Evolutionary conservation across 2,329 filamentous ascomycete genomes (phyloP).

Genomic region (Aspergillus texensis): DNA sequence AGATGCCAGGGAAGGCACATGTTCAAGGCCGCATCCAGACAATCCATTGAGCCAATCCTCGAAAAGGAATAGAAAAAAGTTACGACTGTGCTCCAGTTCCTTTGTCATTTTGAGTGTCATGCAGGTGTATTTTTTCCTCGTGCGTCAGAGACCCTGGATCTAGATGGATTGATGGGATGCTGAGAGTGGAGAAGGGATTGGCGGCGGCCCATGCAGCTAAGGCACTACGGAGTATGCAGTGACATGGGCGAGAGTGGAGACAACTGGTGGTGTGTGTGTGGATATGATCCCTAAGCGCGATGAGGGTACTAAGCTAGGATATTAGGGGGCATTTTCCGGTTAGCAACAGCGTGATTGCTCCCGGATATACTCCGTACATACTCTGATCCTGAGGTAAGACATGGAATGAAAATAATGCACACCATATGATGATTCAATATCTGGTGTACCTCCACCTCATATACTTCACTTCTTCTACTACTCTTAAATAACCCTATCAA

Average conservation of each 20-base stretch:
- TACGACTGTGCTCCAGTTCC: slow-evolving; percentile 26
- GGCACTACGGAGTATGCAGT: slow-evolving; percentile 18
- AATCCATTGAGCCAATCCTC: slow-evolving; percentile 25
- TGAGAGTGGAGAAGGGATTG: slow-evolving; percentile 35
- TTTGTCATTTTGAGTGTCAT: slow-evolving; percentile 45
- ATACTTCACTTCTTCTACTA: neutral
- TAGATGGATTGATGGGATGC: slow-evolving; percentile 38
- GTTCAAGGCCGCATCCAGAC: slow-evolving; percentile 24
- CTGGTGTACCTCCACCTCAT: neutral
- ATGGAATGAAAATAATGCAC: neutral
- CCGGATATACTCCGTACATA: slow-evolving; percentile 4
- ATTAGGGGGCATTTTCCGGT: slow-evolving; percentile 5
- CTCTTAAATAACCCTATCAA: neutral
- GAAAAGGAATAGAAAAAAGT: slow-evolving; percentile 25
- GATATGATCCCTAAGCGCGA: slow-evolving; percentile 16
- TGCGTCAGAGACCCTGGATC: slow-evolving; percentile 48
- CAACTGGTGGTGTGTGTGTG: slow-evolving; percentile 19
- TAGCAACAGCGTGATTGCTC: slow-evolving; percentile 10
- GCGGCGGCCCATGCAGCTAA: slow-evolving; percentile 39
- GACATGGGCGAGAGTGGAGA: slow-evolving; percentile 31
- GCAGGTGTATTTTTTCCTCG: slow-evolving; percentile 46
- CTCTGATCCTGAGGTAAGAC: neutral
- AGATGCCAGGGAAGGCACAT: slow-evolving; percentile 26
- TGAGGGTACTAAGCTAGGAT: slow-evolving; percentile 14
- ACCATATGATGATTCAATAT: neutral